phyloP scores from a whole-genome alignment of 2,329 filamentous ascomycete species.

The Botrytis elliptica region DNA sequence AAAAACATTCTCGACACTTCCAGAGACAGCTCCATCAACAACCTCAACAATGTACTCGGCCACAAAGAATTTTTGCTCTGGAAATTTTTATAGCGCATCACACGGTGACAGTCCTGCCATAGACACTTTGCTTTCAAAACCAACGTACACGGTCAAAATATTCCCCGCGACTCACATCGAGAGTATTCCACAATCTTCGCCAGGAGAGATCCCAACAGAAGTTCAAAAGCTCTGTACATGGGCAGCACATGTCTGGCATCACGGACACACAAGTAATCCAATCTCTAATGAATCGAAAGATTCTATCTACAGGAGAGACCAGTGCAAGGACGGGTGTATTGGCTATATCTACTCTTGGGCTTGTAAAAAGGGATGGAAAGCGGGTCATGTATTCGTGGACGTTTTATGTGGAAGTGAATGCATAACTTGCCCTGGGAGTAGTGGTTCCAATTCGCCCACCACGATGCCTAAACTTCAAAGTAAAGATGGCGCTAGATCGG shows the following conservation, averaged over 20 bases:
- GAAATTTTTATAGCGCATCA: not conserved
- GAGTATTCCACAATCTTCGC: not conserved
- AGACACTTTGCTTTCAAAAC: not conserved
- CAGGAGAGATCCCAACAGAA: not conserved
- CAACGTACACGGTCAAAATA: not conserved
- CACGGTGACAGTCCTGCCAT: fast-evolving
- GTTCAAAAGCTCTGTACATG: not conserved
- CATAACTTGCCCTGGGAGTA: not conserved
- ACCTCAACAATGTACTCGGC: not conserved
- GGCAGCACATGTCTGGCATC: not conserved
- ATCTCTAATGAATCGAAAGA: not conserved
- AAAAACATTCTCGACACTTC: not conserved
- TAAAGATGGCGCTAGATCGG: not conserved
- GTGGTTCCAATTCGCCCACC: not conserved
- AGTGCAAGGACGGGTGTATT: not conserved
- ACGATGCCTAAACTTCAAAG: not conserved
- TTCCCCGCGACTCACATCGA: not conserved
- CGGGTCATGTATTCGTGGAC: not conserved
- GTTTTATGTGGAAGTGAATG: not conserved
- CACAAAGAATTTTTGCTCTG: not conserved
- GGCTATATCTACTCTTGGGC: not conserved
- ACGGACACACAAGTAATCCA: not conserved
- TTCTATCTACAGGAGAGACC: not conserved
- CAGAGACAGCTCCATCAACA: not conserved
- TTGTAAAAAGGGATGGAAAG: not conserved